Base-by-base conservation (phyloP, 192 early-diverging fungal species). In the Coemansia sp. region DNA sequence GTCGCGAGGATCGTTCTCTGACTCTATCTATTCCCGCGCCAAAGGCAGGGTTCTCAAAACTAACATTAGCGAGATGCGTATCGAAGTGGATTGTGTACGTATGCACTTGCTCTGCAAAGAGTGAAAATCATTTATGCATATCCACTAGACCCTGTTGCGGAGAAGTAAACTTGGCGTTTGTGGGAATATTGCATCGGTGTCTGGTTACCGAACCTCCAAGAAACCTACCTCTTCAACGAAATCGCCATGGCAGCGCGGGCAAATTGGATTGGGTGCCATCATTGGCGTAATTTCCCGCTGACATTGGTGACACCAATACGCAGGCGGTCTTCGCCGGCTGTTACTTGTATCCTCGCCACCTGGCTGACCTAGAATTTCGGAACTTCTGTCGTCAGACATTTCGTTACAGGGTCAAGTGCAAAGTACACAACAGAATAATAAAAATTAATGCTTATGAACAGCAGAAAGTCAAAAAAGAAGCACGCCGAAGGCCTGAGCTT, bases 151-250 rank as follows among this genome's bases (percentile, higher is more conserved):
- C 31, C 40, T 44, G 47, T 19, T 48, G 47, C 7, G 15, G 47
- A 20, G 47, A 48, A 48, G 40, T n/a, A n/a, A 44, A 44, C 40
- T 17, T 5, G 60, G 47, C 17, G 20, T 26, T 50, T 25, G 37
- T 34, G 23, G 28, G 26, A 22, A 40, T 11, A 34, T 44, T 44
- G 40, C 40, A 4, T 12, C 40, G 8, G 40, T 44, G 40, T 44
- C 40, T 44, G 40, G 40, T 44, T 44, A 15, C 40, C 40, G 40
- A 12, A 44, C 14, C 15, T 42, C 40, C 40, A 44, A 65, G 54
- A 60, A 26, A 36, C 36, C 25, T 81, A 91, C 89, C 82, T 92
- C 84, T 79, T 94, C 91, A n/a, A 94, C 91, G 71, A 94, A 94
- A 59, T 90, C 86, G 48, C 80, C 73, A 62, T 87, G 74, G 62